Conservation (phyloP, 2,329 filamentous ascomycete species). For the Trichoderma lentiforme region DNA sequence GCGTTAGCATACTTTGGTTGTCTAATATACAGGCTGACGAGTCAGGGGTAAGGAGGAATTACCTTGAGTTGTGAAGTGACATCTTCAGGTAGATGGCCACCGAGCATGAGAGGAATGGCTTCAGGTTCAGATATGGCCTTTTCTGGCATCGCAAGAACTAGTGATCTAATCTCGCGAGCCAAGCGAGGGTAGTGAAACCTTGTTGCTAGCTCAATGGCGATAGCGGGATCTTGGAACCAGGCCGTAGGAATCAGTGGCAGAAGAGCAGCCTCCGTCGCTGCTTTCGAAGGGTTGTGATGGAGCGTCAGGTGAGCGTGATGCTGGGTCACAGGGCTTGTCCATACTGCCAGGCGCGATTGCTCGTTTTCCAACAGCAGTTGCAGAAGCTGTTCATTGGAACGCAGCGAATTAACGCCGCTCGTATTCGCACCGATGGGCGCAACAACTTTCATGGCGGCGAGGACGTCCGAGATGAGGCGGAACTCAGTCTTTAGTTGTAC, state of each 20-base stretch:
- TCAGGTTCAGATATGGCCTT: constrained; percentile 79
- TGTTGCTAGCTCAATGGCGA: constrained; percentile 80
- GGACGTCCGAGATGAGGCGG: constrained; percentile 73
- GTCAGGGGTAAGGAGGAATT: constrained; percentile 20
- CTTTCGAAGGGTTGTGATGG: constrained; percentile 42
- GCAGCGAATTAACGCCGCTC: constrained; percentile 60
- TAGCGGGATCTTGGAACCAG: constrained; percentile 78
- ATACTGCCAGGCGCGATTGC: constrained; percentile 77
- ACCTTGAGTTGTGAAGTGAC: constrained; percentile 79
- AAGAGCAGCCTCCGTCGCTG: constrained; percentile 45
- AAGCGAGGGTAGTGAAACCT: constrained; percentile 76
- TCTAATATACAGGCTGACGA: background rate
- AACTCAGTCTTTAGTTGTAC: constrained; percentile 92
- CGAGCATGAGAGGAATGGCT: constrained; percentile 78
- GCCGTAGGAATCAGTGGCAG: constrained; percentile 71
- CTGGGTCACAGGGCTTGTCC: constrained; percentile 77
- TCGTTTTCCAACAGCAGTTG: constrained; percentile 80
- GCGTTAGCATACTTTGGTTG: constrained; percentile 20
- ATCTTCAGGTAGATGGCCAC: constrained; percentile 71
- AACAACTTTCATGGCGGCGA: constrained; percentile 62
- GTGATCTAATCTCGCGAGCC: constrained; percentile 70
- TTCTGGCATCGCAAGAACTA: constrained; percentile 79
- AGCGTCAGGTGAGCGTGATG: constrained; percentile 38
- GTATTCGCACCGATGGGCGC: constrained; percentile 54
- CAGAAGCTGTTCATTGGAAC: constrained; percentile 80